Conservation (phyloP, 352 stramenopile genomes). For the Pythium periplocum region DNA sequence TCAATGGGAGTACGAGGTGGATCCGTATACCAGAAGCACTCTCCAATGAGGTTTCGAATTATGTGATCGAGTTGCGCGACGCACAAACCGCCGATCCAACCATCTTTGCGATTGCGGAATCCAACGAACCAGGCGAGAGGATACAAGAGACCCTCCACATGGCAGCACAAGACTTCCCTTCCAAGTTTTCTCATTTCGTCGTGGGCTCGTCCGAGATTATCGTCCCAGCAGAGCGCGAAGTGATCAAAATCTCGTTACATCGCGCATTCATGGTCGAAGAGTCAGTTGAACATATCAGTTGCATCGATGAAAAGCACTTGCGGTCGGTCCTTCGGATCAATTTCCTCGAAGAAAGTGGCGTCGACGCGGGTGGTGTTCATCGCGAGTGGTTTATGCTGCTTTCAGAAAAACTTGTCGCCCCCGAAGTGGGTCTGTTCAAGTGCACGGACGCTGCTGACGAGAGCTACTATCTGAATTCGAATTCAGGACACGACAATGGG, state of each 20-base stretch:
- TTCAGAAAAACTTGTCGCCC: conserved; percentile 49
- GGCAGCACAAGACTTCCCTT: background rate
- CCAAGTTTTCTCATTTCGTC: conserved; percentile 1
- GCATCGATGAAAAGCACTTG: background rate
- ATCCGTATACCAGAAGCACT: too few species aligned
- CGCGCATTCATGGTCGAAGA: background rate
- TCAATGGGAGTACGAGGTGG: too few species aligned
- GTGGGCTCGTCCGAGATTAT: background rate
- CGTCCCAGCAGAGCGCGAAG: background rate
- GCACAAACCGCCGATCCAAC: background rate
- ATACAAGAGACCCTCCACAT: background rate
- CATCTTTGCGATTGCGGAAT: background rate
- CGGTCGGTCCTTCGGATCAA: background rate
- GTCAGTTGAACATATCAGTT: background rate
- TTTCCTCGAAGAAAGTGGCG: conserved; percentile 18
- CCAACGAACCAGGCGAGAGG: background rate
- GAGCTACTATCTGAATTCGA: conserved; percentile 62
- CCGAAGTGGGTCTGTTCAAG: conserved; percentile 47
- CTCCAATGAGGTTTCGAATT: too few species aligned
- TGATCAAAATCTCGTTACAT: background rate
- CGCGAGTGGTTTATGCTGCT: conserved; percentile 87
- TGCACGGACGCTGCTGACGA: conserved; percentile 45
- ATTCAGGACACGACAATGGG: conserved; percentile 53
- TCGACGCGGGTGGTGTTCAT: conserved; percentile 72
- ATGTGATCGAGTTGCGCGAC: too few species aligned